Evolutionary conservation across 257 asterid genomes (phyloP), one percentile per base, ranked within the genome.

Genomic region (Salvia rosmarinus): DNA sequence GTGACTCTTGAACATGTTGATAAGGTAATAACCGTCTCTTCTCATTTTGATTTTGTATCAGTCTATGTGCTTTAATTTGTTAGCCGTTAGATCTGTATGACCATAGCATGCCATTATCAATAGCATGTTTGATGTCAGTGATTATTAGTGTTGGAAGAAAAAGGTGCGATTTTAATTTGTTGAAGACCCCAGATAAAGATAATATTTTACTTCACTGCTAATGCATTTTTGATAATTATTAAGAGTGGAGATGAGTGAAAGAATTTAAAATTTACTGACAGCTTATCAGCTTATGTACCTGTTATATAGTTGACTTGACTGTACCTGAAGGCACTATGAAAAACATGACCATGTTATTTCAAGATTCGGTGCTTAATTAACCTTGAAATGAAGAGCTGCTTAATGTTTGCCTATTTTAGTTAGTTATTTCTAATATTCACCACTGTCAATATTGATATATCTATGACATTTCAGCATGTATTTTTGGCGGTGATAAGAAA

Each of bases 1-100:
- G 86, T 93, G 64, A 90, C 96, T 9, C 84, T 93, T 37, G 98
- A 93, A 32, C 97, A 88, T 79, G 96, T 88, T 56, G 87, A 85
- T n/a, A 76, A 87, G 96, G 98, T 89, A 79, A 70, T 64, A 17
- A 16, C 46, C 21, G 1, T 42, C 60, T 43, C 39, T 44, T 57
- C 64, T 40, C 28, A 28, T 40, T 51, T 11, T 5, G 6, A 23
- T 9, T 73, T 71, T 67, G 49, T 0, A 2, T 40, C 25, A 40
- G 11, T 71, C 34, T 34, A 3, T 52, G 40, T 72, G 62, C n/a
- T 42, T 44, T 60, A 58, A 58, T 16, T 52, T 9, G 19, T 62
- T 49, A 2, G 43, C 30, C 43, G 23, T 58, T 57, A 16, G 37
- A 17, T 68, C 59, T 39, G n/a, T 11, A 64, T 40, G 64, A 63